Percentiles rank a stretch among this genome's conserved stretches.
phyloP scores from a whole-genome alignment of 129 eudicot species.

The Helianthus annuus region DNA sequence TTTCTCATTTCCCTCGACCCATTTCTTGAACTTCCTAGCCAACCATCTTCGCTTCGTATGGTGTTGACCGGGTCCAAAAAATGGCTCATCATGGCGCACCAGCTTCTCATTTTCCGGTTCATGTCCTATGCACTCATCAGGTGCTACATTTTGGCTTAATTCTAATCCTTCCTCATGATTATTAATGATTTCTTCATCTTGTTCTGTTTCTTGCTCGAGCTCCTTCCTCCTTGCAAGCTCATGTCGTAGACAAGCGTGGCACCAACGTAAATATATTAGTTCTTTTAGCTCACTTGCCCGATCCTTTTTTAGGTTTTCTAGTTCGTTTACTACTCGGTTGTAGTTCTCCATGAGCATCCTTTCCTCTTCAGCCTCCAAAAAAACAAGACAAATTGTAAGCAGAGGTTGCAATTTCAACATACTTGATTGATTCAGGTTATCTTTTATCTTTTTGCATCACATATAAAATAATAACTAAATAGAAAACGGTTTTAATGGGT shows the following conservation, averaged over 20 bases:
- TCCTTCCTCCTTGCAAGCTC: conserved; percentile 53
- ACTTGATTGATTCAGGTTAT: not conserved
- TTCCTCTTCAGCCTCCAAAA: conserved; percentile 44
- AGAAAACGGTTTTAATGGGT: too few relatives aligned
- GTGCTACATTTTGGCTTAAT: conserved; percentile 18
- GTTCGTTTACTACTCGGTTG: conserved; percentile 38
- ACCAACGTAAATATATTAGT: conserved; percentile 57
- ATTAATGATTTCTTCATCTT: conserved; percentile 8
- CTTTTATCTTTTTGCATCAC: too few relatives aligned
- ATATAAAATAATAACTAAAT: too few relatives aligned
- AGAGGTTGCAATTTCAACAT: not conserved
- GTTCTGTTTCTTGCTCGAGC: conserved; percentile 35
- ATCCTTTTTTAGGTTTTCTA: conserved; percentile 51
- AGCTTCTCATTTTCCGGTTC: conserved; percentile 22
- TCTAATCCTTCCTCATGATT: conserved; percentile 20
- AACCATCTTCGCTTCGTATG: conserved; percentile 48
- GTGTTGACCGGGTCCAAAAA: conserved; percentile 19
- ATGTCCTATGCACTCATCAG: conserved; percentile 21
- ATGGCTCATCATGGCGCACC: conserved; percentile 19
- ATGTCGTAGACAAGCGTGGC: conserved; percentile 68
- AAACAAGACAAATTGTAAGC: not conserved
- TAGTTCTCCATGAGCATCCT: conserved; percentile 39
- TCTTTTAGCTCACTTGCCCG: conserved; percentile 50
- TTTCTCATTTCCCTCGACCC: conserved; percentile 64
- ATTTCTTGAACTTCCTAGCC: conserved; percentile 57